A percentile compares a stretch with the other conserved stretches of the same genome.
Conservation (phyloP, 2,329 filamentous ascomycete genomes). For the Lizonia empirigonia region DNA sequence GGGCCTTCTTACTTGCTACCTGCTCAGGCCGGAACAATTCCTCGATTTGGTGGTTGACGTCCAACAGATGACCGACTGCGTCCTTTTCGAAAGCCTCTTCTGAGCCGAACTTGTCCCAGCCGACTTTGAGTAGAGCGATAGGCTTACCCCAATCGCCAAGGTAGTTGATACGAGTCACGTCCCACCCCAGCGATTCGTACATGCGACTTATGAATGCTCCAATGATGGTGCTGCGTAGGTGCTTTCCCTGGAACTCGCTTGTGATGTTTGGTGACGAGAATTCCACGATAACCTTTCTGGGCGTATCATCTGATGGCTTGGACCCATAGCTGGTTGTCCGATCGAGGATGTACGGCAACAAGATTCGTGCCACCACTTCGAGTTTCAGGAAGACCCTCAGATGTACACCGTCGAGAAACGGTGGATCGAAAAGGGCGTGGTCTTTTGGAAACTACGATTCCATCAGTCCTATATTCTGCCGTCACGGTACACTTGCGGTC, state of each 20-base stretch:
- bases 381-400: constrained; percentile 71
- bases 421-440: constrained; percentile 68
- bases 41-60: constrained; percentile 72
- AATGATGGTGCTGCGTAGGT: constrained; percentile 70
- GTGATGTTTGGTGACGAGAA: constrained; percentile 79
- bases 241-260: constrained; percentile 70
- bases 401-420: constrained; percentile 64
- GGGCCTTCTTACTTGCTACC: constrained; percentile 60
- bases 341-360: constrained; percentile 67
- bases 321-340: constrained; percentile 63
- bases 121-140: constrained; percentile 66
- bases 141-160: constrained; percentile 73
- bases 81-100: constrained; percentile 67
- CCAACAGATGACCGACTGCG: constrained; percentile 72
- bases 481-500: too few relatives aligned
- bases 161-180: constrained; percentile 68
- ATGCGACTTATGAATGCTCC: constrained; percentile 67
- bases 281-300: constrained; percentile 67
- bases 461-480: too few relatives aligned
- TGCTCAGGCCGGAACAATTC: constrained; percentile 63
- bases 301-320: constrained; percentile 56
- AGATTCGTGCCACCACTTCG: constrained; percentile 60
- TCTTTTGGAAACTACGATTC: constrained; percentile 74
- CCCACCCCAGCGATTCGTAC: constrained; percentile 65
- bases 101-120: constrained; percentile 69